Evolutionary conservation across 148 eudicot genomes (phyloP).

Genomic region (Silene latifolia): DNA sequence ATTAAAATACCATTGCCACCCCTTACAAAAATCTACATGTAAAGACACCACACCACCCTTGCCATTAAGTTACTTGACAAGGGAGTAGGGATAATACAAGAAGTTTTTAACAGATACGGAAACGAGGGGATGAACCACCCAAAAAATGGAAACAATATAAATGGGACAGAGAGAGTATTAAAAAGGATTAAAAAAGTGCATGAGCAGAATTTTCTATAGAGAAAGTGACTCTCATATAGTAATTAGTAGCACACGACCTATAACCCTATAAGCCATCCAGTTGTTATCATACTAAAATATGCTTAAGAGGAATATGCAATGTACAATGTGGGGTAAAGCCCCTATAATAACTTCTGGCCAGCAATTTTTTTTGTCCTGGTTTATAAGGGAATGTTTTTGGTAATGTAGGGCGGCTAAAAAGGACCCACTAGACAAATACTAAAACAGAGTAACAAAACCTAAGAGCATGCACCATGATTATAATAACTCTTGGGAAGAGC

Average conservation of each 20-base stretch:
- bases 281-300: neutral
- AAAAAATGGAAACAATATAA: neutral
- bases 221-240: slow-evolving; percentile 2
- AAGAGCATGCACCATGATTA: neutral
- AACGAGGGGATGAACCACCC: neutral
- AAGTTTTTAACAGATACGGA: neutral
- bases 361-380: neutral
- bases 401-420: slow-evolving; percentile 15
- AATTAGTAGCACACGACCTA: neutral
- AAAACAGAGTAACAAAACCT: neutral
- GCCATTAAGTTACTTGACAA: neutral
- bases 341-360: slow-evolving; percentile 7
- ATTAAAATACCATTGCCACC: neutral
- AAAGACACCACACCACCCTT: neutral
- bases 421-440: slow-evolving; percentile 12
- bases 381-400: slow-evolving; percentile 1
- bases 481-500: neutral
- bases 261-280: slow-evolving; percentile 1
- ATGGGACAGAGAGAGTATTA: neutral
- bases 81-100: neutral
- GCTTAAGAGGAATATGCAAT: slow-evolving; percentile 16
- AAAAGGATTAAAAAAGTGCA: neutral
- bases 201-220: neutral
- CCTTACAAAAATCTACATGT: neutral
- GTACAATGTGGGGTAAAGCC: slow-evolving; percentile 8